Evolutionary conservation across 371 early-diverging fungal species (phyloP), one percentile per base, ranked within the genome.

Genomic region (Conidiobolus incongruus): DNA sequence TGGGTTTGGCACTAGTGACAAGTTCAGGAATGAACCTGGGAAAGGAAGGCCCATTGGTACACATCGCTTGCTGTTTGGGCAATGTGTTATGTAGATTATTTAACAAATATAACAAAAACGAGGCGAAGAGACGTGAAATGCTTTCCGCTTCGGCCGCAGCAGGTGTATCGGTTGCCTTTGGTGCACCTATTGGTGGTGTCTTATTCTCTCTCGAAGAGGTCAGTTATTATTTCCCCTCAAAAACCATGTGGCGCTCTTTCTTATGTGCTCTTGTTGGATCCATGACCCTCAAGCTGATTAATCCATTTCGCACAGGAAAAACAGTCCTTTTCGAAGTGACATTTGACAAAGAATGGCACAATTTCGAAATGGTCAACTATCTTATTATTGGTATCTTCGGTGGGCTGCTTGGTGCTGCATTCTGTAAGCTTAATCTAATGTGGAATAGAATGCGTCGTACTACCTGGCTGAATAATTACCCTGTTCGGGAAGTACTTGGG

Each of bases 21-120:
- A 72, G 81, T 0, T 76, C 87, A 4, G 89, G 89, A 1, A 51
- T 95, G 35, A 75, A 66, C 34, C 59, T 82, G 6, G 96, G 96
- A 26, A 86, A 88, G 54, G 90, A 95, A 65, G 96, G 93, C 0
- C 94, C 96, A 0, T 76, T 92, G 31, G 90, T 95, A 28, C 93
- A 92, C 54, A 72, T 95, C 48, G 76, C 85, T 2, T 84, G 87
- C 49, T 85, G 85, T 44, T 62, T 85, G 7, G 91, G 90, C 22
- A 90, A 87, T 56, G 69, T 89, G 3, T 62, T 79, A 8, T 70
- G 80, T 32, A 60, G 87, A 1, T 45, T 77, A 33, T 89, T 88
- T 53, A 55, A 61, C 3, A 87, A 86, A 51, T 88, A 75, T 50
- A 74, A 78, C 36, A 66, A 72, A 40, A 88, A 82, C 53, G 86